phyloP scores from a whole-genome alignment of 176 grass and related monocot species.

The Ananas comosus region DNA sequence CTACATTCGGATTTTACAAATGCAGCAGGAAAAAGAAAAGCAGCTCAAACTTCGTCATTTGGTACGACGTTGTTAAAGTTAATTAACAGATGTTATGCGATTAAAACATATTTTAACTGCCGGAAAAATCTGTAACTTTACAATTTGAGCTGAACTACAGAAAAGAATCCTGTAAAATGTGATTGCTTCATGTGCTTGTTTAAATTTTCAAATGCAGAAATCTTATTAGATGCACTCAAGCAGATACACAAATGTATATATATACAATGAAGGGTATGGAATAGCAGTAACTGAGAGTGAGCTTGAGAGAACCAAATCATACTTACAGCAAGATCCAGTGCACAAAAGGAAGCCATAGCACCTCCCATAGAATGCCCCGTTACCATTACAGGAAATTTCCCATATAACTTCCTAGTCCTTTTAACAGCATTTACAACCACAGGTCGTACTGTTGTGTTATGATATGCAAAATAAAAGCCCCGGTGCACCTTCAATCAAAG shows the following conservation, averaged over 20 bases:
- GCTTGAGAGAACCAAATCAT: background rate
- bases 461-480: constrained; percentile 88
- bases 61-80: background rate
- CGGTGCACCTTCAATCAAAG: constrained; percentile 50
- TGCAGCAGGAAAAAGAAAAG: too few species aligned
- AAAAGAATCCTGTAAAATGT: background rate
- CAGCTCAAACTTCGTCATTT: background rate
- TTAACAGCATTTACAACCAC: constrained; percentile 51
- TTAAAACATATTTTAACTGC: background rate
- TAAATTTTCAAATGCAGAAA: background rate
- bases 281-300: background rate
- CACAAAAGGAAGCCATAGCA: constrained; percentile 95
- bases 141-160: background rate
- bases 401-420: constrained; percentile 46
- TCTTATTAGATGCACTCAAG: too few species aligned
- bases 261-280: background rate
- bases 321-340: constrained; percentile 92
- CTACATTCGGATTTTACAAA: too few species aligned
- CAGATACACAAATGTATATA: constrained; percentile 1
- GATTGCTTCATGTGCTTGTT: background rate
- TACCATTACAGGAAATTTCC: constrained; percentile 64
- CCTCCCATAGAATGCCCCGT: constrained; percentile 91
- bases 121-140: background rate
- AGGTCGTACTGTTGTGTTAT: constrained; percentile 60
- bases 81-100: background rate